These are phyloP conservation scores for Lyophyllum semitale DNA, from an alignment of 768 basidiomycete genomes.

Conservation along the genomic window DNA sequence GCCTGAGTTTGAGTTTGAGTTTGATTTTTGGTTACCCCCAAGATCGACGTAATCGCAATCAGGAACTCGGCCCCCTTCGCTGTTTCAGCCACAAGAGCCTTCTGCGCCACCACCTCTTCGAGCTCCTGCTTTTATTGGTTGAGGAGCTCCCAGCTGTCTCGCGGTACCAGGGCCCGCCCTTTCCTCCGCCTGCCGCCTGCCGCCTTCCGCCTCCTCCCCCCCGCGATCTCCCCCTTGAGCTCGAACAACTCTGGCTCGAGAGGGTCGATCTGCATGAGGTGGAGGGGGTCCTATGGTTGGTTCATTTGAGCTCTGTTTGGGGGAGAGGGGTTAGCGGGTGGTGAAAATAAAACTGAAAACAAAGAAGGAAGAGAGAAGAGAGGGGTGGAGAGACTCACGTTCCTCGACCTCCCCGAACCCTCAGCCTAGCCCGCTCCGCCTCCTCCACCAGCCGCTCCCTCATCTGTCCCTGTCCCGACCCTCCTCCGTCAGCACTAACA, in stretches of 20 bases:
- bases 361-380: no score
- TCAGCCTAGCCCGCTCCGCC: conserved; percentile 3
- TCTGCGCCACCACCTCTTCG: conserved; percentile 65
- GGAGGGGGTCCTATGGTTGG: conserved; percentile 35
- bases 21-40: conserved; percentile 62
- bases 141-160: conserved; percentile 78
- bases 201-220: conserved; percentile 36
- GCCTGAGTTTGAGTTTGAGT: conserved; percentile 42
- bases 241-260: conserved; percentile 82
- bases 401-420: conserved; percentile 13
- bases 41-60: conserved; percentile 83
- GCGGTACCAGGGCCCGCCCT: conserved; percentile 57
- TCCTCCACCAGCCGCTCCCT: neutral
- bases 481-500: neutral
- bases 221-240: conserved; percentile 74
- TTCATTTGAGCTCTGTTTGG: conserved; percentile 46
- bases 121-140: conserved; percentile 70
- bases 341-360: no score
- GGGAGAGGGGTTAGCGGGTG: no score
- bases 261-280: conserved; percentile 59
- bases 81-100: conserved; percentile 72
- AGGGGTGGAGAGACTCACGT: conserved; percentile 10
- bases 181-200: conserved; percentile 6
- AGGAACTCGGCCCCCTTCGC: conserved; percentile 89
- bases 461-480: neutral